Percentiles rank a stretch among this genome's conserved stretches.
Evolutionary conservation across 768 basidiomycete genomes (phyloP).

Genomic region (Asterophora parasitica): DNA sequence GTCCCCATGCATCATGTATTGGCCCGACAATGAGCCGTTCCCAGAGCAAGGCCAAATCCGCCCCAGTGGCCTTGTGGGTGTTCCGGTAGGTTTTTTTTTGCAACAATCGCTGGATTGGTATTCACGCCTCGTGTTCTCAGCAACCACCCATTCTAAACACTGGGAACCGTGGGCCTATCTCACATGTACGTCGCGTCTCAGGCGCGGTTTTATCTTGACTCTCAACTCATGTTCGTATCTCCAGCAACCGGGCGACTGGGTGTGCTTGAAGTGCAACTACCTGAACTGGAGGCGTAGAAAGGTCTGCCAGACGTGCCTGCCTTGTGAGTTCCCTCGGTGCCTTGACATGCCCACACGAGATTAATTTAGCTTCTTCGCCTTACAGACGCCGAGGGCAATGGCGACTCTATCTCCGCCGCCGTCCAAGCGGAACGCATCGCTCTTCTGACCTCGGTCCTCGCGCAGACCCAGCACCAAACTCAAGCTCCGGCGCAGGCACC

Average conservation of each 20-base stretch:
- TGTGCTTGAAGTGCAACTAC: constrained; percentile 82
- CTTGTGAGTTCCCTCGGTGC: constrained; percentile 48
- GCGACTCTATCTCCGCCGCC: constrained; percentile 79
- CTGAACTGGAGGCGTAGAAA: constrained; percentile 84
- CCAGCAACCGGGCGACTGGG: constrained; percentile 76
- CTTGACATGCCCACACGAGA: background rate
- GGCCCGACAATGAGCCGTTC: constrained; percentile 86
- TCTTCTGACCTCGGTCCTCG: constrained; percentile 68
- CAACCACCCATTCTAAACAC: constrained; percentile 88
- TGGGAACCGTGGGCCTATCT: constrained; percentile 83
- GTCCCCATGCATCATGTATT: constrained; percentile 78
- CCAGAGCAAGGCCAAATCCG: constrained; percentile 79
- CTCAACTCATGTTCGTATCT: constrained; percentile 7
- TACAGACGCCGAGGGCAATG: constrained; percentile 81
- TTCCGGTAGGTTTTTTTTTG: constrained; percentile 37
- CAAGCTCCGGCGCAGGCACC: constrained; percentile 19
- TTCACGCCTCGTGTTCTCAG: constrained; percentile 27
- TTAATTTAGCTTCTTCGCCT: constrained; percentile 1
- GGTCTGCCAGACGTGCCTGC: constrained; percentile 86
- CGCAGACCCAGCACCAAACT: constrained; percentile 40
- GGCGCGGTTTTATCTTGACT: background rate
- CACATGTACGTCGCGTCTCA: constrained; percentile 54
- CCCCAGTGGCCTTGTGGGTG: constrained; percentile 48
- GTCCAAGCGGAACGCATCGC: constrained; percentile 84
- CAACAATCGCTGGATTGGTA: constrained; percentile 6